A percentile compares a stretch with the other conserved stretches of the same genome.
phyloP scores from a whole-genome alignment of 1,139 yeast species.

The Eremothecium gossypii region DNA sequence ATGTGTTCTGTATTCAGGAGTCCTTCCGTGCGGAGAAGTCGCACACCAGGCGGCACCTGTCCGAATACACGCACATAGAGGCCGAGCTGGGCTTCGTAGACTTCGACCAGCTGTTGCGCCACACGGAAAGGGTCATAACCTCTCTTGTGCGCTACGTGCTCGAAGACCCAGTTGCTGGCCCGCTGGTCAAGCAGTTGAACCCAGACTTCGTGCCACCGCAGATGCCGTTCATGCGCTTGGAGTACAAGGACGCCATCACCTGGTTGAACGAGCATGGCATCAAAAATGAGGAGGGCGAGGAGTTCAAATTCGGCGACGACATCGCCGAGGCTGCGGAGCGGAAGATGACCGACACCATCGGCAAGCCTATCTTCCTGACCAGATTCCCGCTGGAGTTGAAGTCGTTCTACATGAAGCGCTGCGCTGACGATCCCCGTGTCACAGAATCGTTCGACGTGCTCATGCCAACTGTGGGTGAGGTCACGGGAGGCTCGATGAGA shows the following conservation, averaged over 20 bases:
- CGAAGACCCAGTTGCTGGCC: slow-evolving; percentile 88
- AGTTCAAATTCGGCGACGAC: slow-evolving; percentile 94
- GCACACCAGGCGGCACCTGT: slow-evolving; percentile 95
- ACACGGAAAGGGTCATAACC: slow-evolving; percentile 72
- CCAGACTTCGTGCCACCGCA: slow-evolving; percentile 78
- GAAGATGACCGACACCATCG: slow-evolving; percentile 92
- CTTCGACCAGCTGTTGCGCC: slow-evolving; percentile 78
- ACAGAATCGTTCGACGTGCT: slow-evolving; percentile 96
- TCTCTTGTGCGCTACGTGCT: slow-evolving; percentile 64
- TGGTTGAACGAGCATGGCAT: slow-evolving; percentile 96
- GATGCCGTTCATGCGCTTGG: slow-evolving; percentile 84
- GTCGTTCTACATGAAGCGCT: slow-evolving; percentile 95
- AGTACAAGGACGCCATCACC: slow-evolving; percentile 79
- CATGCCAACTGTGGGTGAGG: slow-evolving; percentile 98
- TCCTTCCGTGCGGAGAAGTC: slow-evolving; percentile 99
- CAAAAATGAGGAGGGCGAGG: slow-evolving; percentile 87
- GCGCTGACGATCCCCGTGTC: slow-evolving; percentile 82
- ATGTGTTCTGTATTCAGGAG: slow-evolving; percentile 95
- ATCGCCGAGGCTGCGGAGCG: slow-evolving; percentile 99
- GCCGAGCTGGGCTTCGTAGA: slow-evolving; percentile 81
- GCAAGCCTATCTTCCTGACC: slow-evolving; percentile 81
- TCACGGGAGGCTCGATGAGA: slow-evolving; percentile 99
- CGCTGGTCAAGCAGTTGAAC: slow-evolving; percentile 82
- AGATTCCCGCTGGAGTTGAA: slow-evolving; percentile 96
- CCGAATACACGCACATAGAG: slow-evolving; percentile 96